Conservation (phyloP, 768 basidiomycete species). For the Ephemerocybe angulata region DNA sequence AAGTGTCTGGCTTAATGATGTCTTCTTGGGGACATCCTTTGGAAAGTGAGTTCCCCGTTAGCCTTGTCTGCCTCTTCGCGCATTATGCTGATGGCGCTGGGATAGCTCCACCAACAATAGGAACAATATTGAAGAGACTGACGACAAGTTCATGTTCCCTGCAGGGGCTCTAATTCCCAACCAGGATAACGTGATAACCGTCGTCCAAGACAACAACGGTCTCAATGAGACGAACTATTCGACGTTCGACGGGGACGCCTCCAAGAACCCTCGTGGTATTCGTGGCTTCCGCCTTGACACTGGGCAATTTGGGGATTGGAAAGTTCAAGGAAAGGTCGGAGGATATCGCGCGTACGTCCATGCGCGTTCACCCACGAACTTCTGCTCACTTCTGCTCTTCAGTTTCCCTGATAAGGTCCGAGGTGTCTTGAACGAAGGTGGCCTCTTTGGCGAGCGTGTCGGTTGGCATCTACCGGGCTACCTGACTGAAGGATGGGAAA, state of each 20-base stretch:
- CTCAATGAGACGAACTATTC: not conserved
- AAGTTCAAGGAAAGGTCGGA: constrained; percentile 71
- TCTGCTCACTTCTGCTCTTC: not conserved
- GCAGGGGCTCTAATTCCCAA: constrained; percentile 45
- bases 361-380: not conserved
- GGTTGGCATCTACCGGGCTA: constrained; percentile 78
- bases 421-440: constrained; percentile 61
- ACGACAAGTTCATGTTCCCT: constrained; percentile 64
- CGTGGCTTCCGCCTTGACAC: constrained; percentile 66
- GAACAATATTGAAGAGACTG: constrained; percentile 60
- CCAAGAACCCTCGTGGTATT: constrained; percentile 75
- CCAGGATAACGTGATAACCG: constrained; percentile 70
- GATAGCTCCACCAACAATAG: constrained; percentile 67
- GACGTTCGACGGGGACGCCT: constrained; percentile 30
- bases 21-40: not conserved
- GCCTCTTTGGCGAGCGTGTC: constrained; percentile 62
- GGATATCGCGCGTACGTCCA: constrained; percentile 55
- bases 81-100: not conserved
- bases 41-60: not conserved
- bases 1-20: not conserved
- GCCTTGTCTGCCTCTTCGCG: not conserved
- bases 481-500: constrained; percentile 52
- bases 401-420: constrained; percentile 75
- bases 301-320: constrained; percentile 64
- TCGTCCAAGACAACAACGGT: constrained; percentile 55